Evolutionary conservation across 2,329 filamentous ascomycete species (phyloP).

Genomic region (Alternaria arbusti): DNA sequence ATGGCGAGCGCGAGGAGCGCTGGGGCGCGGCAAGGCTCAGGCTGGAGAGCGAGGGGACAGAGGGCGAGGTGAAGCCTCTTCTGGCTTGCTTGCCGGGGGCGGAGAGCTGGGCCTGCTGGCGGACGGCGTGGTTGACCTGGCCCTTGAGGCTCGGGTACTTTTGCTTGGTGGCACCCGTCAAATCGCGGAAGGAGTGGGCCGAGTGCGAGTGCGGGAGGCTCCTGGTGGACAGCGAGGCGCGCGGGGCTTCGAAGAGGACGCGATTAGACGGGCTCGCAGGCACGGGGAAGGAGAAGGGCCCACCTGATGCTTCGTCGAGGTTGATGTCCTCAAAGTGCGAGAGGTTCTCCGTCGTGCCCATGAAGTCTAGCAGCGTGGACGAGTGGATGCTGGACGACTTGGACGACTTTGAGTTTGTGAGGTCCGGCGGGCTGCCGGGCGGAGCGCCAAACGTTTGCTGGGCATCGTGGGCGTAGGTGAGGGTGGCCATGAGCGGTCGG

Average conservation of each 20-base stretch:
- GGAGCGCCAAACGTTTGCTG: constrained; percentile 49
- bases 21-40: constrained; percentile 39
- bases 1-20: constrained; percentile 46
- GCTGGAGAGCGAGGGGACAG: constrained; percentile 43
- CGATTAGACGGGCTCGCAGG: constrained; percentile 35
- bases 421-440: constrained; percentile 75
- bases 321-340: constrained; percentile 94
- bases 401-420: constrained; percentile 85
- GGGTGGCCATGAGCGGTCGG: constrained; percentile 47
- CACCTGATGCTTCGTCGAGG: constrained; percentile 66
- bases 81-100: constrained; percentile 49
- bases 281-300: constrained; percentile 54
- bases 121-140: constrained; percentile 45
- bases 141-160: constrained; percentile 51
- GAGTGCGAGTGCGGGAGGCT: constrained; percentile 27
- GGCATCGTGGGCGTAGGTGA: constrained; percentile 37
- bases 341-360: constrained; percentile 65
- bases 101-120: constrained; percentile 44
- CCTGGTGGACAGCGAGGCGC: constrained; percentile 23
- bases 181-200: constrained; percentile 45
- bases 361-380: constrained; percentile 71
- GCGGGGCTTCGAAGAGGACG: constrained; percentile 39
- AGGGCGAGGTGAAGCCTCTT: constrained; percentile 51
- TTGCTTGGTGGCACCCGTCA: constrained; percentile 46
- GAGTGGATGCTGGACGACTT: constrained; percentile 90